Percentiles rank a stretch among this genome's conserved stretches.
Evolutionary conservation across 768 basidiomycete species (phyloP).

Genomic region (Collybiopsis confluens): DNA sequence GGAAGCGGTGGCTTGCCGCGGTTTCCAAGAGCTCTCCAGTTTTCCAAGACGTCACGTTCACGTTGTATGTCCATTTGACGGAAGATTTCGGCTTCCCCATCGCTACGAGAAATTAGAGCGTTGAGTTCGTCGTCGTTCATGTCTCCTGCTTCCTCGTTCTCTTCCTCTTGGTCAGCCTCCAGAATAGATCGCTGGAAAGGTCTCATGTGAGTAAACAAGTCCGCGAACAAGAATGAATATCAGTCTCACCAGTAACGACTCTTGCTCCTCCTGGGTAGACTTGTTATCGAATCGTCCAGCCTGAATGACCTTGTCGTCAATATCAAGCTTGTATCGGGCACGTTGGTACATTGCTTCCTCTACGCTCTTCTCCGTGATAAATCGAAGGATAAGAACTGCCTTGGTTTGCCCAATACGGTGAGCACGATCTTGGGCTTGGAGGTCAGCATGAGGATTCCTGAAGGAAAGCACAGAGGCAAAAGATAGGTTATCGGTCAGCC

Average conservation of each 20-base stretch:
- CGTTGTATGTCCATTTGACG: conserved; percentile 79
- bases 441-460: conserved; percentile 97
- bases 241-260: conserved; percentile 85
- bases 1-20: conserved; percentile 72
- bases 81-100: conserved; percentile 75
- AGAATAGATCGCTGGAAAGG: conserved; percentile 73
- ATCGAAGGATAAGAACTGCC: conserved; percentile 91
- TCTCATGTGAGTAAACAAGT: conserved; percentile 6
- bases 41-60: conserved; percentile 56
- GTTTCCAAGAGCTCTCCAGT: conserved; percentile 71
- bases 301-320: conserved; percentile 99
- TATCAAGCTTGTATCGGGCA: conserved; percentile 93
- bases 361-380: conserved; percentile 97
- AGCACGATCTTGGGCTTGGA: conserved; percentile 98
- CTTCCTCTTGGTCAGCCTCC: conserved; percentile 86
- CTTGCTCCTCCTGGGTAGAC: conserved; percentile 96
- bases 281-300: conserved; percentile 99
- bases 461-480: conserved; percentile 13
- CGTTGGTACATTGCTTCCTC: conserved; percentile 97
- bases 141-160: conserved; percentile 85
- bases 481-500: neutral
- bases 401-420: conserved; percentile 99
- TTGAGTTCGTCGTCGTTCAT: conserved; percentile 96
- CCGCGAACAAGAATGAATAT: neutral
- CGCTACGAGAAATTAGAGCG: conserved; percentile 81